These are phyloP conservation scores for Lactarius trivialis DNA, from an alignment of 768 basidiomycete genomes.

Conservation along the genomic window DNA sequence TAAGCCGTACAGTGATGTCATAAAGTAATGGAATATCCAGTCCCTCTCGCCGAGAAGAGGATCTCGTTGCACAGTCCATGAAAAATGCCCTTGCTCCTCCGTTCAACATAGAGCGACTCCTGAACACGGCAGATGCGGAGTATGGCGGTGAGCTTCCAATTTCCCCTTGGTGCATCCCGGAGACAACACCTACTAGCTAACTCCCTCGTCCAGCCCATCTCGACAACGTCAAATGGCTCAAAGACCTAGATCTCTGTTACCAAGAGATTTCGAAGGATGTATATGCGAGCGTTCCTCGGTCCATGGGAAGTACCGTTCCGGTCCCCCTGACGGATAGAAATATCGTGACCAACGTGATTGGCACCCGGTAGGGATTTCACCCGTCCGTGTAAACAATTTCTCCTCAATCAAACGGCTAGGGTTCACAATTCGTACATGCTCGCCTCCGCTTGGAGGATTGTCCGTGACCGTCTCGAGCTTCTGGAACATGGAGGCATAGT, in stretches of 20 bases:
- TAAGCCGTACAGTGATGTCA: conserved; percentile 29
- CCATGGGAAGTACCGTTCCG: conserved; percentile 2
- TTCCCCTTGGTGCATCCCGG: conserved; percentile 2
- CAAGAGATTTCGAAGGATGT: conserved; percentile 52
- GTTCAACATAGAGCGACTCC: conserved; percentile 54
- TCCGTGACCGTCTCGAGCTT: conserved; percentile 49
- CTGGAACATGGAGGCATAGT: conserved; percentile 49
- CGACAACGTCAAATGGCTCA: conserved; percentile 62
- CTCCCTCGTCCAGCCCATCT: conserved; percentile 42
- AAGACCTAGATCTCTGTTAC: conserved; percentile 59
- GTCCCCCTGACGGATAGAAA: conserved; percentile 10
- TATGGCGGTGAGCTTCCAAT: conserved; percentile 46
- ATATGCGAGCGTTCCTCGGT: conserved; percentile 39
- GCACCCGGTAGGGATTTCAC: conserved; percentile 22
- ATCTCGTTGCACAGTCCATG: conserved; percentile 47
- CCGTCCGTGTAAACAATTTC: background rate
- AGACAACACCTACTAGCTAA: too few species aligned
- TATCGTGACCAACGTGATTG: conserved; percentile 20
- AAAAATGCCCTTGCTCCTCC: conserved; percentile 56
- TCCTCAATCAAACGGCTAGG: conserved; percentile 33
- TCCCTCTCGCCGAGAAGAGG: conserved; percentile 43
- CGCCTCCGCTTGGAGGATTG: conserved; percentile 76
- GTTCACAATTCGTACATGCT: conserved; percentile 79
- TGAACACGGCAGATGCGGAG: conserved; percentile 70
- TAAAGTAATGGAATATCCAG: conserved; percentile 1